phyloP scores from a whole-genome alignment of 2,329 filamentous ascomycete species.

The Ceratocystiopsis brevicomis region DNA sequence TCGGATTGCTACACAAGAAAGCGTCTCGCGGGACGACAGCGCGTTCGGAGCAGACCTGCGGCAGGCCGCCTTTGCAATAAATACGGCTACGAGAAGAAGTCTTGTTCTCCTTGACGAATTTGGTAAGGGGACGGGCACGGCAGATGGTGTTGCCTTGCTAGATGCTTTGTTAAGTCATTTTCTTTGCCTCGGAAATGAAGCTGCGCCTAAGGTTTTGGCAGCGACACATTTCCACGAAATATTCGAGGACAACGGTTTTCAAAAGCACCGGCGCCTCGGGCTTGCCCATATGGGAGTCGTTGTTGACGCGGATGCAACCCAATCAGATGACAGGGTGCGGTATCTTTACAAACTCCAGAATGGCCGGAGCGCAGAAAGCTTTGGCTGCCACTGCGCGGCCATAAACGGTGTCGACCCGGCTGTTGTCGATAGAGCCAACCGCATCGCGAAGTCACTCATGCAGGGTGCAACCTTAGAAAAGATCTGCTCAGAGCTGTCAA shows the following conservation, averaged over 20 bases:
- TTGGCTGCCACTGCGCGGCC: conserved; percentile 68
- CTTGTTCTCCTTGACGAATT: conserved; percentile 90
- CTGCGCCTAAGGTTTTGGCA: conserved; percentile 35
- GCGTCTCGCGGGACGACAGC: conserved; percentile 37
- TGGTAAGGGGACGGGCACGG: conserved; percentile 41
- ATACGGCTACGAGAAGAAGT: conserved; percentile 54
- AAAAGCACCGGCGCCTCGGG: conserved; percentile 26
- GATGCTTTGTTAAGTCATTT: conserved; percentile 40
- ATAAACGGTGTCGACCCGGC: conserved; percentile 62
- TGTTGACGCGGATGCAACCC: conserved; percentile 31
- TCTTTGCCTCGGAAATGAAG: conserved; percentile 21
- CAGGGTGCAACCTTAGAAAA: conserved; percentile 59
- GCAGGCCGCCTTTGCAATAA: conserved; percentile 62
- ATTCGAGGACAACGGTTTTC: conserved; percentile 44
- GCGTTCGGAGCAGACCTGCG: conserved; percentile 64
- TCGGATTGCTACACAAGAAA: conserved; percentile 57
- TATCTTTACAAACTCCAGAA: conserved; percentile 53
- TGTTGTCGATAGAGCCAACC: conserved; percentile 58
- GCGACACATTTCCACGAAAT: conserved; percentile 54
- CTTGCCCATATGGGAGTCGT: conserved; percentile 58
- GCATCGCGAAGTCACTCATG: conserved; percentile 47
- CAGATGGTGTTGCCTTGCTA: conserved; percentile 40
- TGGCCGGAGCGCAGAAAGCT: conserved; percentile 61
- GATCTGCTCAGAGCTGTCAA: conserved; percentile 48
- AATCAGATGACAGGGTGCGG: conserved; percentile 42